Evolutionary conservation across 2,329 filamentous ascomycete species (phyloP).

Genomic region (Thielaviopsis euricoi): DNA sequence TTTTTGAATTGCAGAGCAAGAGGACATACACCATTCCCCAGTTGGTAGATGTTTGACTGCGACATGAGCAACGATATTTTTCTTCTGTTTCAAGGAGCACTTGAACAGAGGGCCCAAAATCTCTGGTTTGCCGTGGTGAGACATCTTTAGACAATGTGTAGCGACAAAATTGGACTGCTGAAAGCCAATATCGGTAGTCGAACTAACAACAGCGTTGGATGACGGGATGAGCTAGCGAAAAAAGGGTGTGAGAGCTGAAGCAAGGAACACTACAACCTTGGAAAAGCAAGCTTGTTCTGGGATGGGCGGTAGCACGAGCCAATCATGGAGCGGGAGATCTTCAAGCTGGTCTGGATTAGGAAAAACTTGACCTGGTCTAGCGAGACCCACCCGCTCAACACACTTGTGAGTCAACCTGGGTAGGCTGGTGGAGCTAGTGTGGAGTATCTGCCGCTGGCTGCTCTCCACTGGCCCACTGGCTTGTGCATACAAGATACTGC

Average conservation of each 20-base stretch:
- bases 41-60: constrained; percentile 3
- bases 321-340: background rate
- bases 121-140: background rate
- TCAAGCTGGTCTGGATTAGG: background rate
- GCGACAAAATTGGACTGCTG: background rate
- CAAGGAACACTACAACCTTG: background rate
- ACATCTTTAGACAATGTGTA: background rate
- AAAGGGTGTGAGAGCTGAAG: background rate
- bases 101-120: background rate
- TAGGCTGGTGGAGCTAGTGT: constrained; percentile 6
- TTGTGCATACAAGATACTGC: background rate
- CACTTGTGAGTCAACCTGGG: background rate
- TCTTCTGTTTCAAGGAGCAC: background rate
- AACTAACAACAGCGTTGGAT: background rate
- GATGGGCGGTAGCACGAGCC: background rate
- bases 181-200: background rate
- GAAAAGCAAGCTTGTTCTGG: background rate
- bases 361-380: background rate
- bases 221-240: background rate
- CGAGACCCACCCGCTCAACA: background rate
- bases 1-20: background rate
- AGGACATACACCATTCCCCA: constrained; percentile 3
- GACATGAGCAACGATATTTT: background rate
- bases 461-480: constrained; percentile 4
- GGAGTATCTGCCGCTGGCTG: background rate